Evolutionary conservation across 1,139 yeast genomes (phyloP).

Genomic region (Hemisphaericaspora lyxosophila): DNA sequence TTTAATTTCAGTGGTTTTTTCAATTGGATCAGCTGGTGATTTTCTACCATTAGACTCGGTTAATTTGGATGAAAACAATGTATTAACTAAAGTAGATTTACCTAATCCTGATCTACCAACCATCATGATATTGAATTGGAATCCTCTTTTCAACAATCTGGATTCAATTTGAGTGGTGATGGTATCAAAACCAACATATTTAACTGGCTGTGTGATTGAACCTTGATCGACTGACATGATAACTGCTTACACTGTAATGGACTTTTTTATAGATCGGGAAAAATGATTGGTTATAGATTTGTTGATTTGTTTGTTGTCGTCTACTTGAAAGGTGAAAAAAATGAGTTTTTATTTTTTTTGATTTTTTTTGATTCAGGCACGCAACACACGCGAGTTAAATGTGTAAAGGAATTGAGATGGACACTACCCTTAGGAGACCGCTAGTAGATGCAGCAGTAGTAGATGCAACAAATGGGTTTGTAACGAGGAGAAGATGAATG

Average conservation of each 20-base stretch:
- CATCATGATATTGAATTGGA: constrained; percentile 90
- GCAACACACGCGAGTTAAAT: background rate
- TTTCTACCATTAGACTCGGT: constrained; percentile 73
- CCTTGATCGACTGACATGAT: constrained; percentile 4
- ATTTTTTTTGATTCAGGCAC: too few species aligned
- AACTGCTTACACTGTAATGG: background rate
- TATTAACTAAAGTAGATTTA: constrained; percentile 86
- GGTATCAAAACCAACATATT: constrained; percentile 93
- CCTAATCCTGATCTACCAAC: constrained; percentile 96
- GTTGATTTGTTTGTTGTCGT: too few species aligned
- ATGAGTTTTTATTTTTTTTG: too few species aligned
- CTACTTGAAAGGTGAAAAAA: background rate
- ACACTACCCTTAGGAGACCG: too few species aligned
- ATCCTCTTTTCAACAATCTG: constrained; percentile 87
- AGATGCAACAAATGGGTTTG: too few species aligned
- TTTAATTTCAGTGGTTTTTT: constrained; percentile 85
- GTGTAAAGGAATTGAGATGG: too few species aligned
- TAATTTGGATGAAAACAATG: constrained; percentile 82
- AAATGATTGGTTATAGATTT: too few species aligned
- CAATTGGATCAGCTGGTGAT: constrained; percentile 65
- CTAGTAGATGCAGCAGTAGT: too few species aligned
- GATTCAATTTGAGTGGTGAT: constrained; percentile 95
- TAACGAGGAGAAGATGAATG: too few species aligned
- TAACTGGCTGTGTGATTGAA: constrained; percentile 33
- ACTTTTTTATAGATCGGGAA: background rate